Evolutionary conservation across 805 yeast genomes (phyloP).

Genomic region (Kuraishia borneana): DNA sequence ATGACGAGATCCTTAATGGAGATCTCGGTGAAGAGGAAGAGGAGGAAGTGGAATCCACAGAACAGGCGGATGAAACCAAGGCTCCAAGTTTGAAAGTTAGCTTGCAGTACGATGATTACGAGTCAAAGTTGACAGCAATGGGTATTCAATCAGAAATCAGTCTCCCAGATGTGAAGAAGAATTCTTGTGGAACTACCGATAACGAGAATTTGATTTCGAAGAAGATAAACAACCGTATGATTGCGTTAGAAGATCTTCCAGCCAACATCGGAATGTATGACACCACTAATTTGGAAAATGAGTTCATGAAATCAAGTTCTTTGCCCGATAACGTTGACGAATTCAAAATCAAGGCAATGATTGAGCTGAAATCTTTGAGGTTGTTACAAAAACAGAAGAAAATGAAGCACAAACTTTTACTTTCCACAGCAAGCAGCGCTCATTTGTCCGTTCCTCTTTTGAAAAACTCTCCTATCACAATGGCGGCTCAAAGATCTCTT

Average conservation of each 20-base stretch:
- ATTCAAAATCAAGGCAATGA: slow-evolving; percentile 51
- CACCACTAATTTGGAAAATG: slow-evolving; percentile 14
- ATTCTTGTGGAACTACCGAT: slow-evolving; percentile 35
- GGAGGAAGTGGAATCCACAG: neutral
- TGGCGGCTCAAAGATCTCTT: slow-evolving; percentile 59
- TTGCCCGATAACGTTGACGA: slow-evolving; percentile 37
- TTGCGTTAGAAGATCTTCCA: slow-evolving; percentile 55
- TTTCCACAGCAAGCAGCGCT: slow-evolving; percentile 39
- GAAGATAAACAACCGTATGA: slow-evolving; percentile 45
- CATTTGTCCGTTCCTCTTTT: slow-evolving; percentile 42
- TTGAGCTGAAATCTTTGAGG: slow-evolving; percentile 61
- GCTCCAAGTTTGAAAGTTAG: neutral
- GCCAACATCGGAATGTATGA: slow-evolving; percentile 58
- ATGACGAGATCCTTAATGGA: slow-evolving; percentile 1
- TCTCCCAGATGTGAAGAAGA: slow-evolving; percentile 20
- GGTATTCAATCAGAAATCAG: slow-evolving; percentile 24
- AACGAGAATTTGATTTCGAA: slow-evolving; percentile 42
- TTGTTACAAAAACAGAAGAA: slow-evolving; percentile 61
- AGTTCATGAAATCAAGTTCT: slow-evolving; percentile 31
- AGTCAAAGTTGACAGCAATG: slow-evolving; percentile 24
- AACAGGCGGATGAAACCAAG: neutral
- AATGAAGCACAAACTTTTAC: slow-evolving; percentile 49
- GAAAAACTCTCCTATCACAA: slow-evolving; percentile 40
- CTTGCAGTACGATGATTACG: slow-evolving; percentile 15
- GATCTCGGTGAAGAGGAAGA: slow-evolving; percentile 2